Base-by-base conservation (phyloP, 345 rosid species). In the Bruguiera gymnorhiza region DNA sequence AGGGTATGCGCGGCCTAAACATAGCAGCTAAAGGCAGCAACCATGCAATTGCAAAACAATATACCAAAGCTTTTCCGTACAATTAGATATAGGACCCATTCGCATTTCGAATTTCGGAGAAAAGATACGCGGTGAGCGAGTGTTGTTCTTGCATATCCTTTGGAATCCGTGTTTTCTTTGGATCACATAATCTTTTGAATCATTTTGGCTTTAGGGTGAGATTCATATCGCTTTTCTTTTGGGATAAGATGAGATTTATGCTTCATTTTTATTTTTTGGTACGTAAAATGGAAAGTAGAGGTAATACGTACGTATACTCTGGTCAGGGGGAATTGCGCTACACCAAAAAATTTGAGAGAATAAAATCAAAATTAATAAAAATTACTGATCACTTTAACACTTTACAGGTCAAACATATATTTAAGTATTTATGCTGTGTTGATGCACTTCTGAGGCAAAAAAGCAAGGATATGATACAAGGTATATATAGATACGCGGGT, bases 241-340 rank as follows among this genome's bases (percentile, higher is more conserved):
- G 67, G 62, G 86, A 81, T 82, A 82, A 86, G 90, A 76, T 81
- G 81, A 81, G 70, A 71, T 76, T 76, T 82, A 74, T 82, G 77
- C 83, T 71, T 76, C 79, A 5, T 34, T 7, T 34, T 34, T 34
- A 32, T 8, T 34, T 34, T 34, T 34, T 7, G 2, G 0, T 32
- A 34, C 8, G 2, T 34, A 34, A 34, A 34, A 8, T 8, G 6
- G 6, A 7, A 34, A 34, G 36, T 1, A 34, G 1, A 2, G 8
- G 9, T 34, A 8, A 34, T 34, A 34, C 2, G 1, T 8, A 34
- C 10, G 1, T 8, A 34, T 8, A 8, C 2, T 34, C 8, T 7
- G 1, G 9, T 8, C 37, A 7, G 32, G 8, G 8, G 8, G 0
- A 6, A 7, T 34, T 34, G 37, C 9, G 6, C 37, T 1, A 27